A percentile compares a stretch with the other conserved stretches of the same genome.
phyloP scores from a whole-genome alignment of 805 yeast species.

The Candida nemodendra region DNA sequence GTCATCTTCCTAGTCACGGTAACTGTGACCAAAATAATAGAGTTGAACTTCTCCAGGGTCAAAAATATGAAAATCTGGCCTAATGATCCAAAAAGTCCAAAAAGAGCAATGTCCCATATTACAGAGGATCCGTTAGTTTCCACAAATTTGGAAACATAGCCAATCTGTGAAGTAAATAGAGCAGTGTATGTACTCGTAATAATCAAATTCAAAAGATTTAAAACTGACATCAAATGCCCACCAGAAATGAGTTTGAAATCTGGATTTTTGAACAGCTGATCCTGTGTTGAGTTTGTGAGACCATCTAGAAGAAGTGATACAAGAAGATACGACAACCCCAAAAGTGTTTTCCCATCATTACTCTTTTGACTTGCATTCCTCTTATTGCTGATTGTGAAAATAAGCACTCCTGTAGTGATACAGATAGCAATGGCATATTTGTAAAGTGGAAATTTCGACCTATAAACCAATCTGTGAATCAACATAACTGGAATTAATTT shows the following conservation, averaged over 20 bases:
- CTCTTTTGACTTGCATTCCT: conserved; percentile 26
- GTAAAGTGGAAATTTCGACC: conserved; percentile 66
- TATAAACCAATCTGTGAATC: conserved; percentile 70
- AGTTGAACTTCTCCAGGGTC: conserved; percentile 81
- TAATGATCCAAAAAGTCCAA: conserved; percentile 77
- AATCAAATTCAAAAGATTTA: conserved; percentile 44
- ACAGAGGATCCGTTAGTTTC: conserved; percentile 49
- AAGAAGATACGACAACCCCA: conserved; percentile 62
- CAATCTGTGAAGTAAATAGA: conserved; percentile 47
- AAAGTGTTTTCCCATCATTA: conserved; percentile 41
- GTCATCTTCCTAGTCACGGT: conserved; percentile 97
- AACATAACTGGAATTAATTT: conserved; percentile 93
- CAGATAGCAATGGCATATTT: conserved; percentile 74
- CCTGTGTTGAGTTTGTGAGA: conserved; percentile 90
- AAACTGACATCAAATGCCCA: conserved; percentile 80
- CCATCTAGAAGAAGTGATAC: conserved; percentile 83
- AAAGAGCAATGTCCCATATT: conserved; percentile 56
- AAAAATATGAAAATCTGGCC: conserved; percentile 94
- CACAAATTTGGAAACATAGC: conserved; percentile 50
- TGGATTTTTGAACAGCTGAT: conserved; percentile 62
- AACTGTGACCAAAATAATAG: conserved; percentile 82
- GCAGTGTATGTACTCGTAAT: conserved; percentile 51
- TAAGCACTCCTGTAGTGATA: conserved; percentile 81
- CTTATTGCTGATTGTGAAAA: conserved; percentile 54
- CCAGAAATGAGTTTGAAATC: conserved; percentile 57